A percentile compares a stretch with the other conserved stretches of the same genome.
Evolutionary conservation across 2,329 filamentous ascomycete genomes (phyloP).

Genomic region (Gremmenia infestans): DNA sequence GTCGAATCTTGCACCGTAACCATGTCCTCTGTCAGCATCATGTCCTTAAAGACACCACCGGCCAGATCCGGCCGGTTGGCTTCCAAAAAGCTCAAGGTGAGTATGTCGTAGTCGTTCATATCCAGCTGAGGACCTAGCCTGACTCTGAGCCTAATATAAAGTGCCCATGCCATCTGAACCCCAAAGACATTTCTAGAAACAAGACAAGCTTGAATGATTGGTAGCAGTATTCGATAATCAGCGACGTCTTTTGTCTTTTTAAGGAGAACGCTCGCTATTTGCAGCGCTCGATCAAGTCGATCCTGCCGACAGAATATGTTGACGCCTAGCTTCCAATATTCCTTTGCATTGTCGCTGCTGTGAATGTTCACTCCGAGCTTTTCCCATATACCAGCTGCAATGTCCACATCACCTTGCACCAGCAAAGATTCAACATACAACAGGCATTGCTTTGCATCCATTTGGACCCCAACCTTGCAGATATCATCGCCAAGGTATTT

Average conservation of each 20-base stretch:
- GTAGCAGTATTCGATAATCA: slow-evolving; percentile 55
- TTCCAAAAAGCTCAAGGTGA: slow-evolving; percentile 66
- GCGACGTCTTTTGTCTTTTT: slow-evolving; percentile 36
- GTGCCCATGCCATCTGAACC: slow-evolving; percentile 56
- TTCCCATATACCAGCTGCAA: slow-evolving; percentile 33
- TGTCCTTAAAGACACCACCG: slow-evolving; percentile 76
- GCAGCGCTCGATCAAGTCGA: slow-evolving; percentile 54
- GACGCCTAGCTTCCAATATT: slow-evolving; percentile 61
- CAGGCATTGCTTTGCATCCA: slow-evolving; percentile 56
- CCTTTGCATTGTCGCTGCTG: slow-evolving; percentile 28
- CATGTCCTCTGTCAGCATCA: slow-evolving; percentile 54
- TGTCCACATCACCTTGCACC: slow-evolving; percentile 49
- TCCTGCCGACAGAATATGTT: slow-evolving; percentile 56
- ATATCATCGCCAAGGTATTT: slow-evolving; percentile 62
- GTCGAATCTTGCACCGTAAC: slow-evolving; percentile 19
- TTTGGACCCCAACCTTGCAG: slow-evolving; percentile 48
- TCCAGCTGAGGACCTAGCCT: slow-evolving; percentile 56
- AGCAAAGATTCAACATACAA: slow-evolving; percentile 66
- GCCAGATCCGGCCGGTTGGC: slow-evolving; percentile 61
- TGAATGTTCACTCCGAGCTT: slow-evolving; percentile 33
- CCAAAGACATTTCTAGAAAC: slow-evolving; percentile 45
- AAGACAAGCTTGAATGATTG: slow-evolving; percentile 61
- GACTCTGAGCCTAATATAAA: slow-evolving; percentile 60
- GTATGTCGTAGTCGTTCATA: slow-evolving; percentile 71
- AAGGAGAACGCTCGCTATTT: slow-evolving; percentile 51